These are phyloP conservation scores for Fagopyrum tataricum DNA, from an alignment of 148 eudicot species.

Conservation along the genomic window DNA sequence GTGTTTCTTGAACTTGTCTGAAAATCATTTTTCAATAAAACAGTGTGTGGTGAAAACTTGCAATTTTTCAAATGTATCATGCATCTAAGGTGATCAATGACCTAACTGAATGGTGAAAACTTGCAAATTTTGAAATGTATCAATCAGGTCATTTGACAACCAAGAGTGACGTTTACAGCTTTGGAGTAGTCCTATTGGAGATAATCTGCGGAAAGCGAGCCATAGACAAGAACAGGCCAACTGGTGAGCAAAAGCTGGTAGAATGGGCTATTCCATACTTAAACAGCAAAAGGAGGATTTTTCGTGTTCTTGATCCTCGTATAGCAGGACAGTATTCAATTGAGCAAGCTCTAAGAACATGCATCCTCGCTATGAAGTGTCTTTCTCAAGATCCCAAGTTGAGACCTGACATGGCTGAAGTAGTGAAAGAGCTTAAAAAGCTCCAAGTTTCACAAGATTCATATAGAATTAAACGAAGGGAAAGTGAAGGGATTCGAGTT, in stretches of 20 bases:
- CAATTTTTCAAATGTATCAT: neutral
- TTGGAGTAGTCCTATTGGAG: conserved; percentile 91
- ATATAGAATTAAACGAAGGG: neutral
- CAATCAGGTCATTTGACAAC: conserved; percentile 63
- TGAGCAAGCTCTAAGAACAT: conserved; percentile 34
- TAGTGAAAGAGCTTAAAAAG: conserved; percentile 52
- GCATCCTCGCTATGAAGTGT: conserved; percentile 59
- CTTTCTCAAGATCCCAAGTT: conserved; percentile 51
- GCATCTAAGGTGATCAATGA: neutral
- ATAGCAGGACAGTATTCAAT: conserved; percentile 69
- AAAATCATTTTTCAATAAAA: neutral
- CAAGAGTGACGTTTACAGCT: conserved; percentile 83
- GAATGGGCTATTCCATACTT: conserved; percentile 69
- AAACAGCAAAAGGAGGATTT: conserved; percentile 52
- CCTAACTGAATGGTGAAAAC: neutral
- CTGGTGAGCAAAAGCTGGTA: conserved; percentile 66
- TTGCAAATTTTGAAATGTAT: neutral
- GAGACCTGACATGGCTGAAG: conserved; percentile 60
- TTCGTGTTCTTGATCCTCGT: conserved; percentile 57
- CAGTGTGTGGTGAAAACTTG: neutral
- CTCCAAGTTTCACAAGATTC: conserved; percentile 29
- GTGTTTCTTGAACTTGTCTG: neutral
- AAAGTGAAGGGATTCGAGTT: neutral
- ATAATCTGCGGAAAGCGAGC: conserved; percentile 70
- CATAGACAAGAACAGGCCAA: conserved; percentile 57